A percentile compares a stretch with the other conserved stretches of the same genome.
Evolutionary conservation across 768 basidiomycete genomes (phyloP).

Genomic region (Tricholoma saponaceum): DNA sequence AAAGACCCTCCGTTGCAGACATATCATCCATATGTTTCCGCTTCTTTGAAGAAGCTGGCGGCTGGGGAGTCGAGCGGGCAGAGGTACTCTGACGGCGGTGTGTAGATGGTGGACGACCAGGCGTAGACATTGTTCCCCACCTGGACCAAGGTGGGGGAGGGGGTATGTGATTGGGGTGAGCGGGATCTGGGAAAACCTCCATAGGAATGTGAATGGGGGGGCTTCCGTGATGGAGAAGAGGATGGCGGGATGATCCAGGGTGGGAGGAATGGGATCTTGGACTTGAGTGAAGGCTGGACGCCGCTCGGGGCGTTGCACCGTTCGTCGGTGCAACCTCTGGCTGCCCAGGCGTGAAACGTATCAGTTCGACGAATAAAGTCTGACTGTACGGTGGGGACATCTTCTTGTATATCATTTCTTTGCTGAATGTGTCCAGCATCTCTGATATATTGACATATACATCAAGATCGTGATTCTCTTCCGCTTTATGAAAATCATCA

Average conservation of each 20-base stretch:
- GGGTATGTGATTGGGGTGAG: slow-evolving; percentile 17
- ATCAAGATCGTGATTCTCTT: slow-evolving; percentile 42
- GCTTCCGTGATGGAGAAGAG: slow-evolving; percentile 11
- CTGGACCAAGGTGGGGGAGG: slow-evolving; percentile 45
- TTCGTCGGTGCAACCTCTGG: slow-evolving; percentile 32
- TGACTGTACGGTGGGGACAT: slow-evolving; percentile 58
- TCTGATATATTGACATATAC: slow-evolving; percentile 67
- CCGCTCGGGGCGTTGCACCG: slow-evolving; percentile 16
- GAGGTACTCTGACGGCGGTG: slow-evolving; percentile 34
- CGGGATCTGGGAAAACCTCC: slow-evolving; percentile 5
- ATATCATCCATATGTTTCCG: slow-evolving; percentile 41
- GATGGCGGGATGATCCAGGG: slow-evolving; percentile 10
- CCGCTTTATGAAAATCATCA: slow-evolving; percentile 12
- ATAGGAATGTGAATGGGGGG: slow-evolving; percentile 13
- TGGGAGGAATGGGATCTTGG: slow-evolving; percentile 11
- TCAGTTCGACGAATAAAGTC: slow-evolving; percentile 73
- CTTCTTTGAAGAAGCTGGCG: slow-evolving; percentile 33
- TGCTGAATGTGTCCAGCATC: slow-evolving; percentile 74
- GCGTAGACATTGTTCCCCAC: slow-evolving; percentile 44
- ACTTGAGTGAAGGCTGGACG: slow-evolving; percentile 17
- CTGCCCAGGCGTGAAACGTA: slow-evolving; percentile 55
- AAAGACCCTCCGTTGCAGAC: slow-evolving; percentile 20
- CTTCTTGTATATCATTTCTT: slow-evolving; percentile 65
- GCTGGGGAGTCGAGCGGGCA: slow-evolving; percentile 31
- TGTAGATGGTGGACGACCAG: slow-evolving; percentile 40